Evolutionary conservation across 306 rosid species (phyloP).

Genomic region (Quercus dentata): DNA sequence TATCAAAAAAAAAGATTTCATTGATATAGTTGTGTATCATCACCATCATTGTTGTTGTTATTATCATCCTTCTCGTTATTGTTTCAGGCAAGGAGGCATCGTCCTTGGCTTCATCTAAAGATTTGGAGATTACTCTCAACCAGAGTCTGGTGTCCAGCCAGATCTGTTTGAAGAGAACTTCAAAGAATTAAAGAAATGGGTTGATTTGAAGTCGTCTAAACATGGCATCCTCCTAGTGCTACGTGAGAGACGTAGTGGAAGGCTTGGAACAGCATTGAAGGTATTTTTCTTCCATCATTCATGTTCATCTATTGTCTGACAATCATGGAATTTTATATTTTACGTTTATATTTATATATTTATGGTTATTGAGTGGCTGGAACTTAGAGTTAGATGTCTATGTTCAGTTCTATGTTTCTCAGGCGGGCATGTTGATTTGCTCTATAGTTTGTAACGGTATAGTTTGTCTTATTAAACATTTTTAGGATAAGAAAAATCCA

Average conservation of each 20-base stretch:
- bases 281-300: slow-evolving; percentile 29
- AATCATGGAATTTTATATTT: neutral
- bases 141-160: slow-evolving; percentile 22
- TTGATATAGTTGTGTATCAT: neutral
- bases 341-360: too few relatives aligned
- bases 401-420: neutral
- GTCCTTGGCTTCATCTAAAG: slow-evolving; percentile 32
- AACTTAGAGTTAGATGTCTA: neutral
- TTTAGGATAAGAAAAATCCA: neutral
- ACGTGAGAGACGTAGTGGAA: slow-evolving; percentile 67
- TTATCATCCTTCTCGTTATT: slow-evolving; percentile 17
- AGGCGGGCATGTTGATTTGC: neutral
- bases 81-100: slow-evolving; percentile 43
- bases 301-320: neutral
- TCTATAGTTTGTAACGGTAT: neutral
- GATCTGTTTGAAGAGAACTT: slow-evolving; percentile 80
- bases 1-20: neutral
- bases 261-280: slow-evolving; percentile 80
- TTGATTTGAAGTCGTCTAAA: slow-evolving; percentile 67
- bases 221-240: slow-evolving; percentile 64
- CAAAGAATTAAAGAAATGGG: slow-evolving; percentile 84
- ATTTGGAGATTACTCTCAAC: slow-evolving; percentile 28
- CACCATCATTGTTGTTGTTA: neutral
- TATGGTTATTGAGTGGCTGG: neutral
- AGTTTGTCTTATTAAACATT: neutral